Base-by-base conservation (phyloP, 805 yeast species). In the Vanderwaltozyma yarrowii region DNA sequence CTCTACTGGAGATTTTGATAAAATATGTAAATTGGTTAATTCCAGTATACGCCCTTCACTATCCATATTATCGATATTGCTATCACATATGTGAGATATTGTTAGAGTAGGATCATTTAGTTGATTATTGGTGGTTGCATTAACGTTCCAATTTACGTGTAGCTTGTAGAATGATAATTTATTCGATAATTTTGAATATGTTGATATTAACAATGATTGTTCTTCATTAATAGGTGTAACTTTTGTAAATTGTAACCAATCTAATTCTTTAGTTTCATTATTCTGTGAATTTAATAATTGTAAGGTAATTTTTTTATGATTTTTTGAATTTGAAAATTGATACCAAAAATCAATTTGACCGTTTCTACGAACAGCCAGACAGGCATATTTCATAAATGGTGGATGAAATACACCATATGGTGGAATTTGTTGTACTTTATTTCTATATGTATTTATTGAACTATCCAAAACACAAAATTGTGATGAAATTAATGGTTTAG, bases 261-360 rank as follows among this genome's bases (percentile, higher is more conserved):
- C 60, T 12, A 51, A 37, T 33, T 56, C 62, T 27, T 55, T 52
- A 4, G 37, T 37, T 18, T 51, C 44, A 32, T 45, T 47, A 24
- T 50, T 47, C 20, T 47, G 50, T 10, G 45, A 30, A 20, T 45
- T 42, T 26, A 46, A 40, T n/a, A 60, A 35, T 29, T 58, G 61
- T 19, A 56, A 38, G 1, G 58, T 52, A 1, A 59, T 52, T 37
- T 60, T 60, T 35, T 59, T 60, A 38, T 58, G 61, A 36, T 58
- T 62, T 35, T 59, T 60, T 2, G 65, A 60, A 38, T 60, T 60
- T 11, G 64, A 60, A 36, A 60, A 56, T 39, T 60, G 64, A 35
- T 60, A 60, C 65, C 65, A 60, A 32, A 60, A 56, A 40, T 58
- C 62, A 28, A 60, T 42, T 38, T 59, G 61, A 17, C 62, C 62